Base-by-base conservation (phyloP, 2,329 filamentous ascomycete species). In the Xylariaceae sp. region DNA sequence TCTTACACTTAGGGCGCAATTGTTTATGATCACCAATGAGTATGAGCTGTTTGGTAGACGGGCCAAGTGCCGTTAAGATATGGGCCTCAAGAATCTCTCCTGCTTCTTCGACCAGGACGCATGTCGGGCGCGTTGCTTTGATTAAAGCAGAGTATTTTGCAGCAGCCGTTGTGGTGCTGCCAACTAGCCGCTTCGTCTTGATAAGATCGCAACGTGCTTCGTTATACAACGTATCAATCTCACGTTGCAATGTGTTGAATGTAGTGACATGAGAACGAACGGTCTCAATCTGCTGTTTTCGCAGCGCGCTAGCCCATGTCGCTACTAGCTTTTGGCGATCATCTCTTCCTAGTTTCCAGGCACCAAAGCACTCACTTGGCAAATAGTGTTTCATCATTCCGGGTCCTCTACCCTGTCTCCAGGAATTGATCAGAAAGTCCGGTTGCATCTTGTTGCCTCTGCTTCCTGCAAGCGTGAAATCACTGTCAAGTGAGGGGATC, bases 11-110 rank as follows among this genome's bases (percentile, higher is more conserved):
- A 0, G 87, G 88, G 0, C 86, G 80, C 0, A 90, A 75, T 56
- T 90, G 88, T 50, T 86, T 80, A 63, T 90, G 87, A 48, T 90
- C 88, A 0, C 88, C 88, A 11, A 90, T 90, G 2, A 89, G 66
- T 0, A 90, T 77, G 1, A 89, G 63, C 38, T 90, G 84, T 40
- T 60, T 57, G 1, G 55, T 44, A 1, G 54, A 51, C 12, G 59
- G 59, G 6, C 54, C 48, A 13, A 60, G 22, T 5, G 57, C 57
- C 2, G 59, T 58, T 2, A 61, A 42, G 22, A 62, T 51, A 13
- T 61, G 57, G 13, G 53, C 55, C 22, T 62, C 60, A 2, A 60
- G 42, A 40, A 62, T 57, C 43, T 62, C 60, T 9, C 59, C 59
- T 6, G 59, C 60, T 42, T 61, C 59, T 47, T 61, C 59, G 0